Evolutionary conservation across 1,284 basidiomycete genomes (phyloP).

Genomic region (Wallemia ichthyophaga): DNA sequence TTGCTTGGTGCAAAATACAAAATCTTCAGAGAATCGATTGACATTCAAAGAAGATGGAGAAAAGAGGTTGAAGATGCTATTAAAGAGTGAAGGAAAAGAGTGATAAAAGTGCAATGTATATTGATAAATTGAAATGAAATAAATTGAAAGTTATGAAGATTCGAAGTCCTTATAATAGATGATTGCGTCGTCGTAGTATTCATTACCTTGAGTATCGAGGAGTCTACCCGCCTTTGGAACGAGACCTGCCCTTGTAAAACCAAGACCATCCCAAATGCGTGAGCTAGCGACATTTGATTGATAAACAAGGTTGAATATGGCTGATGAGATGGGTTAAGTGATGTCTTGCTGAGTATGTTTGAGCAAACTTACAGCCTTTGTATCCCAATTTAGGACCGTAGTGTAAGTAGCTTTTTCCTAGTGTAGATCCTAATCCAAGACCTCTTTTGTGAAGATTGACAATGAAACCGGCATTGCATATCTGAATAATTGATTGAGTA

Average conservation of each 20-base stretch:
- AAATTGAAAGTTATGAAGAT: constrained; percentile 31
- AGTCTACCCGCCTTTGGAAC: constrained; percentile 63
- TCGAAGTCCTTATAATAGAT: constrained; percentile 69
- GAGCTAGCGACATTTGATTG: constrained; percentile 29
- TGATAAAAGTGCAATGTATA: no score
- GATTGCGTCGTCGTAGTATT: constrained; percentile 66
- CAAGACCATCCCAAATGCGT: constrained; percentile 57
- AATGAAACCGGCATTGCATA: constrained; percentile 70
- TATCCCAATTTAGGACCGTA: constrained; percentile 37
- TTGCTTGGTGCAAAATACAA: constrained; percentile 72
- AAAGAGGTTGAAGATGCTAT: constrained; percentile 8
- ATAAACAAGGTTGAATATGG: constrained; percentile 83
- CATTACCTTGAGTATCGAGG: constrained; percentile 28
- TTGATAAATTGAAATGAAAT: neutral
- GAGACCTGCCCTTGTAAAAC: constrained; percentile 48
- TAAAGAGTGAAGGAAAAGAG: neutral
- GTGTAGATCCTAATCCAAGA: constrained; percentile 34
- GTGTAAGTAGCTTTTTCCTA: constrained; percentile 50
- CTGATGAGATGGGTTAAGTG: constrained; percentile 19
- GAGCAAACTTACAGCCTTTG: neutral
- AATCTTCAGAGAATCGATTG: constrained; percentile 67
- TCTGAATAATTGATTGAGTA: constrained; percentile 18
- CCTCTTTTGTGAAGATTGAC: constrained; percentile 38
- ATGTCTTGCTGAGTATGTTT: neutral
- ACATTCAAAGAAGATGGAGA: constrained; percentile 55